Percentiles rank a stretch among this genome's conserved stretches.
Conservation (phyloP, 2,329 filamentous ascomycete species). For the Fusarium robinianum region DNA sequence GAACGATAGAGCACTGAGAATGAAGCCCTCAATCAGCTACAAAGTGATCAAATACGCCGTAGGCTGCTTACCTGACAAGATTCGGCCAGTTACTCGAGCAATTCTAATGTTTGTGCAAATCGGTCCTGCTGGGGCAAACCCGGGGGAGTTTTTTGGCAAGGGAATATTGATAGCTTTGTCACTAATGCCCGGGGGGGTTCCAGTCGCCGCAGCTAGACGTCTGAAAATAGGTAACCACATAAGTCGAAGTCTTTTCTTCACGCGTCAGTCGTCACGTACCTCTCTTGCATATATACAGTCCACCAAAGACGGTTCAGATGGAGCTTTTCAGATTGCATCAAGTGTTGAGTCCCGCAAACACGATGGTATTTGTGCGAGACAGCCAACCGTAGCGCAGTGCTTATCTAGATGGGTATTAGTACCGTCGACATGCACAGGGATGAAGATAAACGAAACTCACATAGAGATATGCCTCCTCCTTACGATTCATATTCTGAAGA, state of each 20-base stretch:
- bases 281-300: constrained; percentile 40
- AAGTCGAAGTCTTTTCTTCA: too few relatives aligned
- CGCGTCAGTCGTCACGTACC: too few relatives aligned
- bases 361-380: constrained; percentile 38
- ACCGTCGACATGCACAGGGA: neutral
- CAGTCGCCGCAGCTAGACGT: constrained; percentile 33
- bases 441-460: neutral
- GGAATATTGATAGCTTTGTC: constrained; percentile 35
- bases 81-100: constrained; percentile 32
- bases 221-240: too few relatives aligned
- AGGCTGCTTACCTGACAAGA: constrained; percentile 28
- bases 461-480: constrained; percentile 36
- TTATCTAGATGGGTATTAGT: constrained; percentile 22
- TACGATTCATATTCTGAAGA: constrained; percentile 32
- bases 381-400: constrained; percentile 36
- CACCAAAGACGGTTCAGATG: constrained; percentile 38
- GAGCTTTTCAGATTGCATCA: constrained; percentile 35
- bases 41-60: fast-evolving
- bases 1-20: constrained; percentile 38
- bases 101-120: constrained; percentile 39
- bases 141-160: constrained; percentile 35
- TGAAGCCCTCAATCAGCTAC: neutral
- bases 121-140: constrained; percentile 36
- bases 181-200: constrained; percentile 33
- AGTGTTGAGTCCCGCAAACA: constrained; percentile 32